Evolutionary conservation across 345 rosid species (phyloP), one percentile per base, ranked within the genome.

Genomic region (Geranium brycei): DNA sequence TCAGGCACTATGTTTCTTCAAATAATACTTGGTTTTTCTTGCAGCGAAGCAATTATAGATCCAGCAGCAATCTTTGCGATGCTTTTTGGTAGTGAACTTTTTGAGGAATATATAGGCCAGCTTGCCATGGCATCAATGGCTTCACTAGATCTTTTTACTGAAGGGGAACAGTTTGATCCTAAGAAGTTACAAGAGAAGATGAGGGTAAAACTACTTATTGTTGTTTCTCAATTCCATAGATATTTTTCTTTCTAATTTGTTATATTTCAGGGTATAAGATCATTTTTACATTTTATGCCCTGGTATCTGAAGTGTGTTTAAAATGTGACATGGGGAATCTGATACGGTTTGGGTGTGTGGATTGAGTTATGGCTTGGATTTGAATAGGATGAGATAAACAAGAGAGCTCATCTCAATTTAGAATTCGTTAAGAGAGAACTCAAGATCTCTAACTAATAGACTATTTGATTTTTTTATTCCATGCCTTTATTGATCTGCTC

Each of bases 41-140:
- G 73, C 79, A 93, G 99, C 3, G 99, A 93, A 41, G 83, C 88
- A 65, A 93, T 90, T 64, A 86, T 93, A 1, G 97, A 93, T 66
- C 97, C 97, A 66, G 99, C 99, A 10, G 96, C 85, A 30, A 85
- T 93, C 60, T 93, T 90, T 71, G 99, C 99, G 1, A 87, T 90
- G 99, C 97, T 90, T 61, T 93, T 93, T 70, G 99, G 99, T 65
- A 93, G 99, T 58, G 99, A 93, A 73, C 97, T 93, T 75, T 93
- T 93, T 51, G 99, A 86, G 78, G 91, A 80, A 35, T 93, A 90
- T 57, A 86, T 93, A 65, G 99, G 99, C 69, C 87, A 93, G 80
- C 96, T 93, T 77, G 97, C 97, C 56, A 90, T 93, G 97, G 97
- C 99, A 58, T 93, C 95, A 32, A 88, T 93, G 96, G 95, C 99